These are phyloP conservation scores for Albifimbria verrucaria DNA, from an alignment of 2,329 filamentous ascomycete species.

Conservation along the genomic window DNA sequence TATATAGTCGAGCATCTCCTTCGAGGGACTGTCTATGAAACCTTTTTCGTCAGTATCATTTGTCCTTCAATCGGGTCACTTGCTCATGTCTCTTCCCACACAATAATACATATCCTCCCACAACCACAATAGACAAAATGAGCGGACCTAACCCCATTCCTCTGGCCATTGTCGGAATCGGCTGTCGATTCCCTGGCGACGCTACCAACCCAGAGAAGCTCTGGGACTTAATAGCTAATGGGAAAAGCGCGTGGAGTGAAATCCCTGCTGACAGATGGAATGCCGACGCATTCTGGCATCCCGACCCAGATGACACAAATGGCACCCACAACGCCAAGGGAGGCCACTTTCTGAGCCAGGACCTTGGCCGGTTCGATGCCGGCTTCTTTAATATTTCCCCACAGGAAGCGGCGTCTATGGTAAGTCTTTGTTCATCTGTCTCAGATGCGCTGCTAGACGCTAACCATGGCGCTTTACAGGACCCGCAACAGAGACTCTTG, in stretches of 20 bases:
- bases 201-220: conserved; percentile 6
- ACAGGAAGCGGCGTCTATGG: conserved; percentile 31
- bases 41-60: neutral
- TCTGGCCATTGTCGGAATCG: conserved; percentile 5
- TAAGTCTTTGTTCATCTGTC: neutral
- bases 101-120: neutral
- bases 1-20: neutral
- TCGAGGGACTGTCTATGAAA: neutral
- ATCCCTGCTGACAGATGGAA: conserved; percentile 6
- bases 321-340: conserved; percentile 26
- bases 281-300: conserved; percentile 30
- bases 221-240: conserved; percentile 3
- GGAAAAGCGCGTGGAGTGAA: conserved; percentile 2
- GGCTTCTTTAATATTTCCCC: conserved; percentile 45
- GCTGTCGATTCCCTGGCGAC: conserved; percentile 5
- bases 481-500: conserved; percentile 49
- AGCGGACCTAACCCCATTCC: neutral
- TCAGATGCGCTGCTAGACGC: no score
- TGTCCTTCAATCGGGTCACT: neutral
- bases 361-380: conserved; percentile 42
- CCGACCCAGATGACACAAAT: conserved; percentile 29
- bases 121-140: neutral
- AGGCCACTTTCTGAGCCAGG: conserved; percentile 37
- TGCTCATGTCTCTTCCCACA: neutral
- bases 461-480: conserved; percentile 12